Conservation (phyloP, 108 stramenopile species). For the Nannochloropsis gaditana region DNA sequence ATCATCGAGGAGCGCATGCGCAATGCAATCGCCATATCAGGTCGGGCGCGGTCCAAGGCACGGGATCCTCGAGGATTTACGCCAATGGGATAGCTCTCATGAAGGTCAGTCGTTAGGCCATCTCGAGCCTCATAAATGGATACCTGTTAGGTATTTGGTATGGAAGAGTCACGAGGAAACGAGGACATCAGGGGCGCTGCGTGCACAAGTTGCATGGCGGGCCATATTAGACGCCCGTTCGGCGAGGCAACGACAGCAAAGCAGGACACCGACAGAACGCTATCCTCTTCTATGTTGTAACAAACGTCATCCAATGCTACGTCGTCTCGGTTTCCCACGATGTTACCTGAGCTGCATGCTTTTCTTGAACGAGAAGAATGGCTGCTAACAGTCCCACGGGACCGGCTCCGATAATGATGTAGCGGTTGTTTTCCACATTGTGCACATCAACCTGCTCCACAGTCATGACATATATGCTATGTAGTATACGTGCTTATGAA, state of each 20-base stretch:
- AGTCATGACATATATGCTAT: too few relatives aligned
- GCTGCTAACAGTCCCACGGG: constrained; percentile 2
- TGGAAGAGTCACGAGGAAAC: background rate
- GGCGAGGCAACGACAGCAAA: background rate
- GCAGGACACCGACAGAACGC: background rate
- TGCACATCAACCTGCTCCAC: too few relatives aligned
- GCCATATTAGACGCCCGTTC: background rate
- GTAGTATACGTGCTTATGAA: too few relatives aligned
- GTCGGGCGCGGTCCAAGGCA: background rate
- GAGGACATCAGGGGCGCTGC: too few relatives aligned
- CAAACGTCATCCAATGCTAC: too few relatives aligned
- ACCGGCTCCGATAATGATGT: background rate
- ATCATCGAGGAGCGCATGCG: background rate
- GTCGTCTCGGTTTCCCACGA: too few relatives aligned
- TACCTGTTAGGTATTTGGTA: background rate
- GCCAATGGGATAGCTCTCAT: constrained; percentile 6
- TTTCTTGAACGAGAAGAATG: background rate
- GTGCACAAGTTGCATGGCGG: background rate
- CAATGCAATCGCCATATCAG: constrained; percentile 11
- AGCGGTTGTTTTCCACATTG: background rate
- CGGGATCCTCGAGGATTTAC: constrained; percentile 1
- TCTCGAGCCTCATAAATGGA: background rate
- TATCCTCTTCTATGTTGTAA: background rate
- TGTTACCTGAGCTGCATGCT: background rate
- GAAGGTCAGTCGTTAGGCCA: background rate